Conservation (phyloP, 2,329 filamentous ascomycete species). For the Fusarium globosum region DNA sequence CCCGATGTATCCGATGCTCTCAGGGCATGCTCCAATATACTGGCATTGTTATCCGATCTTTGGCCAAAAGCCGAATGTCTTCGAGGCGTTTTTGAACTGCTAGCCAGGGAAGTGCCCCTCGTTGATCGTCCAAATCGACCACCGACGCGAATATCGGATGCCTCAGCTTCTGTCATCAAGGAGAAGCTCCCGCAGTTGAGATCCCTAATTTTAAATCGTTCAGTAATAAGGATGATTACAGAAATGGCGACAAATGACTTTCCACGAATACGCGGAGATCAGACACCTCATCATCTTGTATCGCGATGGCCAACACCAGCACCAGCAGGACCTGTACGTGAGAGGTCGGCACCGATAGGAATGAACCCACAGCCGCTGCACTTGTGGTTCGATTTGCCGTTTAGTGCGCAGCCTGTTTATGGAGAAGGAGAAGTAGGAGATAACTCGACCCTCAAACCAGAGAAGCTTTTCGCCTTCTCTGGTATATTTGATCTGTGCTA, state of each 20-base stretch:
- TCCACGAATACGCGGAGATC: neutral
- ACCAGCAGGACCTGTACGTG: neutral
- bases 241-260: neutral
- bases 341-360: neutral
- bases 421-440: neutral
- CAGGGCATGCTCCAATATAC: neutral
- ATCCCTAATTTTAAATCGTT: neutral
- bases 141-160: neutral
- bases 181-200: neutral
- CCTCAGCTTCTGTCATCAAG: neutral
- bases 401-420: neutral
- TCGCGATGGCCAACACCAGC: neutral
- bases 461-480: neutral
- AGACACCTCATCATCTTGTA: neutral
- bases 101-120: neutral
- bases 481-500: neutral
- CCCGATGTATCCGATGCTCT: neutral
- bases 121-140: neutral
- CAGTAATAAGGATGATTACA: neutral
- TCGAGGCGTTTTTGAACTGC: neutral
- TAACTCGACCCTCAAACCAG: neutral
- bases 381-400: neutral
- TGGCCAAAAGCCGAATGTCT: neutral
- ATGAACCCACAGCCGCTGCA: neutral
- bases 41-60: neutral